Evolutionary conservation across 768 basidiomycete genomes (phyloP).

Genomic region (Trametes coccinea): DNA sequence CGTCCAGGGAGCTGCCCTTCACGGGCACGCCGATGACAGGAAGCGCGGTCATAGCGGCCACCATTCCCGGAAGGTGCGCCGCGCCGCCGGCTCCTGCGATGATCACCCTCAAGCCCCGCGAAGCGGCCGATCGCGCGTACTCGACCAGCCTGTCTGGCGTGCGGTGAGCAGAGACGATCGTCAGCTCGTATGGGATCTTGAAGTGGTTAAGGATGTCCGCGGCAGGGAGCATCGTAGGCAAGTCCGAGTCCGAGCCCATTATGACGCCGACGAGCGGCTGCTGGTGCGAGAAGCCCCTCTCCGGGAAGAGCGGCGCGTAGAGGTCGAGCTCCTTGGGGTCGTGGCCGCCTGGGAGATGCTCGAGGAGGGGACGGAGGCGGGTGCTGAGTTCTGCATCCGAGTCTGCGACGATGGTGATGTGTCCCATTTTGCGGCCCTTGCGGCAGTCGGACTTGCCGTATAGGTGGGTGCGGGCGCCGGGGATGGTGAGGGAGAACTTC

Average conservation of each 20-base stretch:
- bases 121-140: slow-evolving; percentile 75
- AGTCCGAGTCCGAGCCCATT: slow-evolving; percentile 98
- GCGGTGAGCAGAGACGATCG: slow-evolving; percentile 95
- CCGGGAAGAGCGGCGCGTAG: slow-evolving; percentile 50
- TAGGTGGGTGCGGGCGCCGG: slow-evolving; percentile 82
- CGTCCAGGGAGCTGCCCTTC: slow-evolving; percentile 90
- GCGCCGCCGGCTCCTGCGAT: slow-evolving; percentile 99
- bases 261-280: slow-evolving; percentile 89
- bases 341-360: slow-evolving; percentile 52
- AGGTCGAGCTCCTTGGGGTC: slow-evolving; percentile 45
- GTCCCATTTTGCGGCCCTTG: slow-evolving; percentile 96
- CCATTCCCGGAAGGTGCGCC: slow-evolving; percentile 98
- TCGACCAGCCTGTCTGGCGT: slow-evolving; percentile 85
- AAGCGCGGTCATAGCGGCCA: slow-evolving; percentile 88
- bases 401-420: slow-evolving; percentile 84
- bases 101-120: slow-evolving; percentile 68
- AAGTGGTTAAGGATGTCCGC: slow-evolving; percentile 85
- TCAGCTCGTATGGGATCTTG: slow-evolving; percentile 84
- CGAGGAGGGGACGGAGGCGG: slow-evolving; percentile 74
- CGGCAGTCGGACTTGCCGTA: slow-evolving; percentile 94
- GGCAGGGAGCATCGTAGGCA: slow-evolving; percentile 91
- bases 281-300: slow-evolving; percentile 55
- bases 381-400: slow-evolving; percentile 73
- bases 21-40: slow-evolving; percentile 98
- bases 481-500: slow-evolving; percentile 60